phyloP scores from a whole-genome alignment of 2,329 filamentous ascomycete genomes.

The Sclerotinia borealis region DNA sequence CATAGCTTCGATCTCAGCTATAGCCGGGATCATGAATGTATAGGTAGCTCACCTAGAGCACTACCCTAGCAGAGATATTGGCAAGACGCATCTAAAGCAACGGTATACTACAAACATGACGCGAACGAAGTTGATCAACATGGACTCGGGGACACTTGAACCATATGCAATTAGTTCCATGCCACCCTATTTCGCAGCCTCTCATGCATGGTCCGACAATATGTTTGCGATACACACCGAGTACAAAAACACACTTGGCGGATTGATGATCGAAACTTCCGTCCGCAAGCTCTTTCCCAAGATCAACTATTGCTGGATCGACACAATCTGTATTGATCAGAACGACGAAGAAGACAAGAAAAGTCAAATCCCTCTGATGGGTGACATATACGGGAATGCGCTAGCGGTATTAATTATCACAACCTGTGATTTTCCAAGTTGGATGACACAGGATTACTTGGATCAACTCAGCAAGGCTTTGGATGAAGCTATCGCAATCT shows the following conservation, averaged over 20 bases:
- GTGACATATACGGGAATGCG: constrained; percentile 14
- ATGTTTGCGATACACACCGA: constrained; percentile 4
- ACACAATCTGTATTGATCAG: constrained; percentile 19
- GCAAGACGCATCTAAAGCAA: background rate
- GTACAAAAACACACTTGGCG: background rate
- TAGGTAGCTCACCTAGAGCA: background rate
- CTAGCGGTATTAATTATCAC: constrained; percentile 1
- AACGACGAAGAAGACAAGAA: constrained; percentile 12
- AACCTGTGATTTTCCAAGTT: constrained; percentile 3
- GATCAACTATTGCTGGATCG: constrained; percentile 14
- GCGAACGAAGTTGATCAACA: background rate
- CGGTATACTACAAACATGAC: background rate
- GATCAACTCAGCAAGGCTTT: constrained; percentile 3
- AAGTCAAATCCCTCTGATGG: constrained; percentile 16
- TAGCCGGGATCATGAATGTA: background rate
- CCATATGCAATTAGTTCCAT: background rate
- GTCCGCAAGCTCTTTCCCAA: constrained; percentile 4
- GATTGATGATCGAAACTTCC: constrained; percentile 3
- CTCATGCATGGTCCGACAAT: constrained; percentile 8
- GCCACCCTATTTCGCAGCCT: constrained; percentile 11
- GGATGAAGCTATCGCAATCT: background rate
- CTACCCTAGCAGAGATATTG: background rate
- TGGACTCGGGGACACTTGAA: constrained; percentile 4
- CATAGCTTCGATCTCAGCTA: background rate
- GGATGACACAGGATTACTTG: constrained; percentile 1